Percentiles rank a stretch among this genome's conserved stretches.
phyloP scores from a whole-genome alignment of 495 filamentous ascomycete genomes.

The Xylaria sp. region DNA sequence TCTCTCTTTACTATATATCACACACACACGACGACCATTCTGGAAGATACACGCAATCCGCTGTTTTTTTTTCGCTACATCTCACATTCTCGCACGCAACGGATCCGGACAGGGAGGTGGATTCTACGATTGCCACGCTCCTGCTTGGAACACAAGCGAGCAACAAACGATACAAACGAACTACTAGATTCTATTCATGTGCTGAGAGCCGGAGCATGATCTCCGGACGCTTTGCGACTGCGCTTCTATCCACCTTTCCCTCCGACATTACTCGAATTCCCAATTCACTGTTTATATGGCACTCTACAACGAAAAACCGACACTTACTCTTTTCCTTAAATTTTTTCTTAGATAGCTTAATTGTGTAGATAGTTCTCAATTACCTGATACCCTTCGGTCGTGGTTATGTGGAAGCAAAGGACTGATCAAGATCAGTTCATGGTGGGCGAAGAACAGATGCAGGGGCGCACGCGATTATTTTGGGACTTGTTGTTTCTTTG shows the following conservation, averaged over 20 bases:
- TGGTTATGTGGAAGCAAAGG: constrained; percentile 15
- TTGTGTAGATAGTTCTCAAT: constrained; percentile 26
- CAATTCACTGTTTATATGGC: constrained; percentile 20
- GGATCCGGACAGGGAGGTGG: not conserved
- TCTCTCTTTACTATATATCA: not conserved
- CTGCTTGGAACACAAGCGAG: not conserved
- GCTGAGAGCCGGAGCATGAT: not conserved
- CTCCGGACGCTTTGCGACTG: not conserved
- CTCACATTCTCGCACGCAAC: not conserved
- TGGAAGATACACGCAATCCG: constrained; percentile 8
- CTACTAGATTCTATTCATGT: not conserved
- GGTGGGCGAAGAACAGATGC: not conserved
- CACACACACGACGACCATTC: not conserved
- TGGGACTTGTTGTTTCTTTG: constrained; percentile 11
- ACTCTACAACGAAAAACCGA: constrained; percentile 11
- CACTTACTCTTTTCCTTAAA: constrained; percentile 1
- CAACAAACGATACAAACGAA: not conserved
- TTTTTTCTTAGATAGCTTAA: constrained; percentile 13
- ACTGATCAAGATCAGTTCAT: not conserved
- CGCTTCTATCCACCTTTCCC: not conserved
- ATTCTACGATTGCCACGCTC: constrained; percentile 1
- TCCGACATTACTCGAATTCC: not conserved
- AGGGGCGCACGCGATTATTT: constrained; percentile 20
- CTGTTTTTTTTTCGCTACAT: constrained; percentile 1
- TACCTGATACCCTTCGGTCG: constrained; percentile 28